Conservation (phyloP, 2,329 filamentous ascomycete genomes). For the Rachicladosporium sp. region DNA sequence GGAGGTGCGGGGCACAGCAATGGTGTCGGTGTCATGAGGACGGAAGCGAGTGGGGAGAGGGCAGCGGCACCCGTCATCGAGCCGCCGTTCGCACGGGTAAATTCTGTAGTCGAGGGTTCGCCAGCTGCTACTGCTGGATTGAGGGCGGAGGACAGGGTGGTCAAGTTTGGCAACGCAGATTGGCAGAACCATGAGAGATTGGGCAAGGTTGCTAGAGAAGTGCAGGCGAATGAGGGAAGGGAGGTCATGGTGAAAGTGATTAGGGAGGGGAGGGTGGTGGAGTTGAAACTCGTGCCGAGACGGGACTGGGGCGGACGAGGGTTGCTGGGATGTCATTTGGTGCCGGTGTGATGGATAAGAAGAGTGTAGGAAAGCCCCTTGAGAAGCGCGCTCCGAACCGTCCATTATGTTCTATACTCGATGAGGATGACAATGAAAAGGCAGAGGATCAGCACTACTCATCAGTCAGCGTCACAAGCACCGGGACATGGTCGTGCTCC, state of each 20-base stretch:
- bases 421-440: too few species aligned
- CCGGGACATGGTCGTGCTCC: too few species aligned
- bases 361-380: too few species aligned
- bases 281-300: slow-evolving; percentile 61
- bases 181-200: slow-evolving; percentile 76
- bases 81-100: slow-evolving; percentile 76
- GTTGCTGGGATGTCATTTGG: slow-evolving; percentile 77
- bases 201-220: slow-evolving; percentile 74
- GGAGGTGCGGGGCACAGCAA: background rate
- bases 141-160: slow-evolving; percentile 66
- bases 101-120: slow-evolving; percentile 63
- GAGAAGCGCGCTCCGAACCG: too few species aligned
- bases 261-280: slow-evolving; percentile 48
- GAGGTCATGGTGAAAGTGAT: slow-evolving; percentile 54
- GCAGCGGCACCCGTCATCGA: slow-evolving; percentile 31
- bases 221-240: slow-evolving; percentile 74
- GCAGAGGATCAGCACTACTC: too few species aligned
- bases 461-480: too few species aligned
- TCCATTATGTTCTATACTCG: too few species aligned
- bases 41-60: too few species aligned
- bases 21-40: too few species aligned
- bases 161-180: slow-evolving; percentile 75
- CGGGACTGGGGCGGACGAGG: slow-evolving; percentile 84
- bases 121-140: slow-evolving; percentile 77
- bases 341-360: slow-evolving; percentile 53